These are phyloP conservation scores for Hypomontagnella monticulosa DNA, from an alignment of 495 filamentous ascomycete genomes.

Conservation along the genomic window DNA sequence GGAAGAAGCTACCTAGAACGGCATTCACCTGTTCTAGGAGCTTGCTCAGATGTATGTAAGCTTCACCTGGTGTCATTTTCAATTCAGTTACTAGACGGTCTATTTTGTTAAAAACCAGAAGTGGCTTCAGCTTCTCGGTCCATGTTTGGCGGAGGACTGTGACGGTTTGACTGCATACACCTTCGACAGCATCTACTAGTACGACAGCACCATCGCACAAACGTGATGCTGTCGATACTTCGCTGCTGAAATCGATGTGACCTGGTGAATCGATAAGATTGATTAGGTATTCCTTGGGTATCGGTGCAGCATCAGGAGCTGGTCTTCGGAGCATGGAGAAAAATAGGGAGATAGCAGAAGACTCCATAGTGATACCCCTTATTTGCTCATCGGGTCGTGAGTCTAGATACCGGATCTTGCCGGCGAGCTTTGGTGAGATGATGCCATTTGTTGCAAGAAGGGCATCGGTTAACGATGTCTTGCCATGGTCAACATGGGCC, in stretches of 20 bases:
- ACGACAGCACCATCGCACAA: slow-evolving; percentile 95
- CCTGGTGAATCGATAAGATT: slow-evolving; percentile 98
- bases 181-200: slow-evolving; percentile 97
- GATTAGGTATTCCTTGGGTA: slow-evolving; percentile 88
- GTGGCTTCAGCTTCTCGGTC: slow-evolving; percentile 93
- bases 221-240: slow-evolving; percentile 94
- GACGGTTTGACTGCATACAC: slow-evolving; percentile 97
- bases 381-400: slow-evolving; percentile 96
- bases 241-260: slow-evolving; percentile 98
- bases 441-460: slow-evolving; percentile 99
- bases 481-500: slow-evolving; percentile 98
- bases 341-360: slow-evolving; percentile 95
- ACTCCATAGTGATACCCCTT: slow-evolving; percentile 99
- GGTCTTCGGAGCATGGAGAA: slow-evolving; percentile 85
- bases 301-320: slow-evolving; percentile 71
- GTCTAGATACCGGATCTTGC: slow-evolving; percentile 97
- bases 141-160: slow-evolving; percentile 95
- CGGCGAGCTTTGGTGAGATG: slow-evolving; percentile 95
- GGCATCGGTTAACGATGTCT: slow-evolving; percentile 96
- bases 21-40: slow-evolving; percentile 96
- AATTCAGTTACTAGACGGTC: slow-evolving; percentile 93
- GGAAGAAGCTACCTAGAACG: slow-evolving; percentile 96
- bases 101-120: slow-evolving; percentile 98
- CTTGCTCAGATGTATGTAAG: slow-evolving; percentile 88
- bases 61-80: slow-evolving; percentile 89